These are phyloP conservation scores for Thraustochytrium sp. DNA, from an alignment of 352 stramenopile genomes.

Conservation along the genomic window DNA sequence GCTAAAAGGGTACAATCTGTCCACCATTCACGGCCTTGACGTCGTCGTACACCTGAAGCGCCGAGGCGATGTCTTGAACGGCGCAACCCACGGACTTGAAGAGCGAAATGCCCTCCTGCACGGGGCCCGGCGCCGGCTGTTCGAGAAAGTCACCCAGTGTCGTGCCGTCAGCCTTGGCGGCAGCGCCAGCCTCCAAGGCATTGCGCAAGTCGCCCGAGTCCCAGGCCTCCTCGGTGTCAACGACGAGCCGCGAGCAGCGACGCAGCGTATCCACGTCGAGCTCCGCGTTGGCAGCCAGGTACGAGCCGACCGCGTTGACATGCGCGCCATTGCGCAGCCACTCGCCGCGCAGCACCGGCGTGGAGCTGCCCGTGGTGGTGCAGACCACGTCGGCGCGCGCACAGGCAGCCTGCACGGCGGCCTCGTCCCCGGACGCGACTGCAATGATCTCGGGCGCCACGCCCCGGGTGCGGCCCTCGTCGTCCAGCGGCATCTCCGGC, in stretches of 20 bases:
- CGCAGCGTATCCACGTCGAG: background rate
- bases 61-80: slow-evolving; percentile 19
- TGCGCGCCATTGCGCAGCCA: background rate
- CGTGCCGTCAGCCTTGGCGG: background rate
- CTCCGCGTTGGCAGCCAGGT: background rate
- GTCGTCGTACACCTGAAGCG: background rate
- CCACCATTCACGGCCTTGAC: background rate
- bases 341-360: background rate
- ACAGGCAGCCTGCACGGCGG: background rate
- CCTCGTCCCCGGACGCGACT: background rate
- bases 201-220: background rate
- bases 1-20: no score
- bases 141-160: background rate
- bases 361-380: slow-evolving; percentile 14
- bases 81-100: slow-evolving; percentile 34
- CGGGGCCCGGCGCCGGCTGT: background rate
- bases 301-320: slow-evolving; percentile 35
- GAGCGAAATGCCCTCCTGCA: background rate
- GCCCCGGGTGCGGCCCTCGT: background rate
- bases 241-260: background rate
- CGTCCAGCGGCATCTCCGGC: background rate
- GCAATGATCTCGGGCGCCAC: background rate
- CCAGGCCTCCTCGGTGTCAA: slow-evolving; percentile 16
- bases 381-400: background rate
- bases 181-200: background rate